Conservation (phyloP, 257 asterid species). For the Solanum infundibuliforme region DNA sequence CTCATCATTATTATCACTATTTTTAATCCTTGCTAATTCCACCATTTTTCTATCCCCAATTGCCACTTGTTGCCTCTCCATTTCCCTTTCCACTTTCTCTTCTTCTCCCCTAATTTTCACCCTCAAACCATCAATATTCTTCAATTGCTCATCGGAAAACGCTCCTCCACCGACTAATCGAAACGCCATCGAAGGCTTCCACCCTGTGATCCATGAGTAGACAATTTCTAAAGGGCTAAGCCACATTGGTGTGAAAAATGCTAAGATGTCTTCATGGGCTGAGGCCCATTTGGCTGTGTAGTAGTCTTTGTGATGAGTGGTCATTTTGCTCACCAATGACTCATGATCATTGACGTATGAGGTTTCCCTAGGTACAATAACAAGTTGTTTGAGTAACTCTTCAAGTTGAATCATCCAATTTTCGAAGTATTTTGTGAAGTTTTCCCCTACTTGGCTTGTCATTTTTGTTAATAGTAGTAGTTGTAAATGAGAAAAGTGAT, state of each 20-base stretch:
- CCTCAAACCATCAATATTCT: conserved; percentile 26
- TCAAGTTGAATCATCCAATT: conserved; percentile 55
- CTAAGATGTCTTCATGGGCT: conserved; percentile 46
- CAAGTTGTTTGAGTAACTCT: conserved; percentile 18
- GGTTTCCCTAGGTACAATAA: neutral
- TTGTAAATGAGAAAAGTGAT: neutral
- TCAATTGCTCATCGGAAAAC: conserved; percentile 20
- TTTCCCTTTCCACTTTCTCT: conserved; percentile 54
- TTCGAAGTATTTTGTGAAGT: conserved; percentile 29
- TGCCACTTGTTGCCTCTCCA: conserved; percentile 67
- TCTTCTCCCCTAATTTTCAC: conserved; percentile 40
- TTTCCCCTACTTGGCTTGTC: conserved; percentile 20
- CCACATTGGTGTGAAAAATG: conserved; percentile 49
- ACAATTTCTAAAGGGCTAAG: conserved; percentile 43
- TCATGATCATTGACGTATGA: neutral
- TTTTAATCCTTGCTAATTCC: conserved; percentile 26
- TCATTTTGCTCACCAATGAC: conserved; percentile 24
- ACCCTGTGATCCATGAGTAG: conserved; percentile 52
- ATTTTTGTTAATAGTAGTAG: neutral
- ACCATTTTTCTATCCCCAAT: conserved; percentile 47
- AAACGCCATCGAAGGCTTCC: conserved; percentile 59
- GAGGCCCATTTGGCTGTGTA: conserved; percentile 51
- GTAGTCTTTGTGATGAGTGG: conserved; percentile 58
- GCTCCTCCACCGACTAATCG: conserved; percentile 14
- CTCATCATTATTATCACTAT: neutral